Evolutionary conservation across 129 eudicot genomes (phyloP).

Genomic region (Pittosporum tobira): DNA sequence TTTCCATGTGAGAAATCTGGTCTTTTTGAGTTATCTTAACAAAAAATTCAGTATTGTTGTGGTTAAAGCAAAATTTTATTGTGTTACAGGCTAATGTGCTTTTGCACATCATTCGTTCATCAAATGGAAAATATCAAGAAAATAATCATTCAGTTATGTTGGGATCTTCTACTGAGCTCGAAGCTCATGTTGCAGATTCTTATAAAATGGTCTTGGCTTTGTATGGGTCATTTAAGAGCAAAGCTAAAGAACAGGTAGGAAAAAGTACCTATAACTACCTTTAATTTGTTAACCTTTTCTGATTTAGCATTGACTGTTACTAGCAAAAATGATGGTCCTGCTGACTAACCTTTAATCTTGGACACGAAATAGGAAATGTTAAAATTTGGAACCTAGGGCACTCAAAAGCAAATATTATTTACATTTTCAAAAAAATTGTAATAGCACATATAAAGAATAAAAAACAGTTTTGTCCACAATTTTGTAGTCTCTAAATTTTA

Average conservation of each 20-base stretch:
- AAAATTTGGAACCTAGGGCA: no score
- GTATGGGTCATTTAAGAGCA: conserved; percentile 72
- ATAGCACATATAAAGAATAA: no score
- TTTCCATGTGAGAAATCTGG: conserved; percentile 67
- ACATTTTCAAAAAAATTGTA: no score
- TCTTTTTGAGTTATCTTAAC: not conserved
- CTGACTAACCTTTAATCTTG: not conserved
- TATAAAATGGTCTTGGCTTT: conserved; percentile 79
- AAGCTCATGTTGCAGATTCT: conserved; percentile 76
- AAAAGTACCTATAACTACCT: not conserved
- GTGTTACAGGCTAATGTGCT: conserved; percentile 82
- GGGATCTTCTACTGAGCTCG: conserved; percentile 48
- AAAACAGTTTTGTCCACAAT: no score
- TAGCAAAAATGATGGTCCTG: not conserved
- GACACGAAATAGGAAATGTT: no score
- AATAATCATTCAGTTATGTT: conserved; percentile 25
- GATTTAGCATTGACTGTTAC: not conserved
- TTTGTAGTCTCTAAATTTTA: no score
- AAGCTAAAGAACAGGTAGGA: conserved; percentile 87
- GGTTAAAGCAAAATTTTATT: conserved; percentile 11
- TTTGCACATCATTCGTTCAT: conserved; percentile 59
- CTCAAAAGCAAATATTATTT: no score
- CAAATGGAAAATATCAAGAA: conserved; percentile 29
- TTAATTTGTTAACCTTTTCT: not conserved
- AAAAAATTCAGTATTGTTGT: conserved; percentile 1